Percentiles rank a stretch among this genome's conserved stretches.
phyloP scores from a whole-genome alignment of 345 rosid genomes.

The Heritiera littoralis region DNA sequence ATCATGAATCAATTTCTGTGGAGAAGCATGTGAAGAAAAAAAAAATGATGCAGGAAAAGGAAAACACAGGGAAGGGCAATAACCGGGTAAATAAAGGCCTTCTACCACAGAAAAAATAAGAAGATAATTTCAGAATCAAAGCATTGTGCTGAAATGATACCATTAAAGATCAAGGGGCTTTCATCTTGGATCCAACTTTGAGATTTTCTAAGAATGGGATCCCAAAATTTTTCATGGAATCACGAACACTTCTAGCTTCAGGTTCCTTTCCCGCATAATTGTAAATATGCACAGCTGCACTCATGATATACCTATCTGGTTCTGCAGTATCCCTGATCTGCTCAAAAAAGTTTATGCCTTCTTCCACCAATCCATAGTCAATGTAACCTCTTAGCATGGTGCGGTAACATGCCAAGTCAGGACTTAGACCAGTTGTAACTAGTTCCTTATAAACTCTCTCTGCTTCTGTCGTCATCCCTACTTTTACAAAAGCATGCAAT shows the following conservation, averaged over 20 bases:
- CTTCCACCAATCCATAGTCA: constrained; percentile 50
- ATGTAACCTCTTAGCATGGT: constrained; percentile 65
- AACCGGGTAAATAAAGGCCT: constrained; percentile 8
- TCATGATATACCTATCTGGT: constrained; percentile 54
- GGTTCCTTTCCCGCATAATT: constrained; percentile 44
- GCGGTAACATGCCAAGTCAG: constrained; percentile 51
- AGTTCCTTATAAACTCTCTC: constrained; percentile 54
- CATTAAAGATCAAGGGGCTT: not conserved
- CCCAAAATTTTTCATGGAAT: constrained; percentile 33
- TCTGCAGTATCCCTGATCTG: constrained; percentile 41
- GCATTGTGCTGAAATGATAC: not conserved
- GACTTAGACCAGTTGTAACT: constrained; percentile 40
- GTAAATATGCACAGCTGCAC: constrained; percentile 61
- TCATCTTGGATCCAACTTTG: constrained; percentile 37
- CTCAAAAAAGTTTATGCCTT: constrained; percentile 57
- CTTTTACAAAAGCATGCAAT: constrained; percentile 53
- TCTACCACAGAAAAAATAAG: not conserved
- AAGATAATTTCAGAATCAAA: not conserved
- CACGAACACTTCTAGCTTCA: constrained; percentile 37
- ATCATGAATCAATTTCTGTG: not conserved
- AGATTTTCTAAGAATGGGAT: constrained; percentile 38
- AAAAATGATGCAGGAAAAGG: not conserved
- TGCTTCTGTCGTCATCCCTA: constrained; percentile 60
- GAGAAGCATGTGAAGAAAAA: not conserved
- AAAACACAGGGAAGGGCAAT: not conserved